Conservation (phyloP, 441 rosid genomes). For the Populus hybrid region DNA sequence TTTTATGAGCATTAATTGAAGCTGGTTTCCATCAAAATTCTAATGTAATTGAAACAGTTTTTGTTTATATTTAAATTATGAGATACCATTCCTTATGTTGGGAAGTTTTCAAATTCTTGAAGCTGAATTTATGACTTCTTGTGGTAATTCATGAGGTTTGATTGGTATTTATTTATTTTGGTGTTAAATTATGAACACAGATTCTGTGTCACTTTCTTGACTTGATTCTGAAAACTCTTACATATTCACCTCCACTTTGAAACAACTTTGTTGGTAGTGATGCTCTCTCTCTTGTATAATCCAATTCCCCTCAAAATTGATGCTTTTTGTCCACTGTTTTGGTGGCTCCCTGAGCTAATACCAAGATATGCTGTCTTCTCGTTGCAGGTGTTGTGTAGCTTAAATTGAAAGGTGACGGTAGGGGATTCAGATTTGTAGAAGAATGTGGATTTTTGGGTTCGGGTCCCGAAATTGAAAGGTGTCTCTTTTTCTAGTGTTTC, state of each 20-base stretch:
- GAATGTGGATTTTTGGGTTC: constrained; percentile 47
- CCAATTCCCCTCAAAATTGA: constrained; percentile 38
- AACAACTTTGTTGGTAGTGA: constrained; percentile 49
- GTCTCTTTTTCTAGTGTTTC: constrained; percentile 21
- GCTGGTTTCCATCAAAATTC: constrained; percentile 3
- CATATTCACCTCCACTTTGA: constrained; percentile 19
- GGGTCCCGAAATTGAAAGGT: constrained; percentile 23
- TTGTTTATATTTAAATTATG: constrained; percentile 2
- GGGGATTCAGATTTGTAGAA: constrained; percentile 24
- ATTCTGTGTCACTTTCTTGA: constrained; percentile 32
- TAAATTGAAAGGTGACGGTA: constrained; percentile 24
- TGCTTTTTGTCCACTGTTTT: constrained; percentile 52
- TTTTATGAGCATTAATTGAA: neutral
- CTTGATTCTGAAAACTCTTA: constrained; percentile 25
- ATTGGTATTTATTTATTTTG: constrained; percentile 8
- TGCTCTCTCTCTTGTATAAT: constrained; percentile 28
- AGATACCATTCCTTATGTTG: constrained; percentile 15
- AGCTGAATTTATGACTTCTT: neutral
- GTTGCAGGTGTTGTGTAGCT: constrained; percentile 51
- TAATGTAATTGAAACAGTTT: constrained; percentile 2
- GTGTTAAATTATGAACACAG: constrained; percentile 20
- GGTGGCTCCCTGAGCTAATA: constrained; percentile 42
- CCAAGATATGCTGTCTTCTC: constrained; percentile 40
- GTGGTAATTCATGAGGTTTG: constrained; percentile 8
- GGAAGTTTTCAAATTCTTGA: constrained; percentile 18